A percentile compares a stretch with the other conserved stretches of the same genome.
Evolutionary conservation across 2,329 filamentous ascomycete genomes (phyloP).

Genomic region (Ilyonectria destructans): DNA sequence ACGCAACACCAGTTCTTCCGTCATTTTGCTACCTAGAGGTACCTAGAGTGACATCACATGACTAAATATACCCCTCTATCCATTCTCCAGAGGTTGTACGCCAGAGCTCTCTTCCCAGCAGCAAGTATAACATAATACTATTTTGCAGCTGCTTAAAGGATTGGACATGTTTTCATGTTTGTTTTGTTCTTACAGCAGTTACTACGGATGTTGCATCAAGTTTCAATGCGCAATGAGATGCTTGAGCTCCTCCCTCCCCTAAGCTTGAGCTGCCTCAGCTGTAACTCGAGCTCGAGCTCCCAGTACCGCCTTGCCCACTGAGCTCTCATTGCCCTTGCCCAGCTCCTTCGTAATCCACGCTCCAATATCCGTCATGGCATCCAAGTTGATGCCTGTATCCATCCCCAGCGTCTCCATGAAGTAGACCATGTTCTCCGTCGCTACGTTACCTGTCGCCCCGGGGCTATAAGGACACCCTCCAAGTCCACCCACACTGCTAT

Average conservation of each 20-base stretch:
- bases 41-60: conserved; percentile 58
- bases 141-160: background rate
- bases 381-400: conserved; percentile 80
- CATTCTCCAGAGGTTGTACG: background rate
- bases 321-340: conserved; percentile 75
- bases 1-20: conserved; percentile 28
- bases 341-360: conserved; percentile 80
- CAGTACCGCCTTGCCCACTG: conserved; percentile 77
- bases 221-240: background rate
- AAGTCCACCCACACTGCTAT: conserved; percentile 84
- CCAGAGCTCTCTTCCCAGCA: background rate
- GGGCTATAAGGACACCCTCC: conserved; percentile 90
- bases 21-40: conserved; percentile 1
- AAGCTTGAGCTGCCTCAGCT: conserved; percentile 45
- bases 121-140: background rate
- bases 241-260: conserved; percentile 5
- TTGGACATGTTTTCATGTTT: background rate
- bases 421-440: conserved; percentile 88
- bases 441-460: conserved; percentile 89
- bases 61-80: conserved; percentile 45
- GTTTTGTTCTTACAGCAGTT: conserved; percentile 14
- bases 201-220: background rate
- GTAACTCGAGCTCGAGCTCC: conserved; percentile 61
- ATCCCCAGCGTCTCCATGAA: conserved; percentile 82
- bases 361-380: conserved; percentile 78